A percentile compares a stretch with the other conserved stretches of the same genome.
Evolutionary conservation across 2,329 filamentous ascomycete species (phyloP).

Genomic region (Lachnellula occidentalis): DNA sequence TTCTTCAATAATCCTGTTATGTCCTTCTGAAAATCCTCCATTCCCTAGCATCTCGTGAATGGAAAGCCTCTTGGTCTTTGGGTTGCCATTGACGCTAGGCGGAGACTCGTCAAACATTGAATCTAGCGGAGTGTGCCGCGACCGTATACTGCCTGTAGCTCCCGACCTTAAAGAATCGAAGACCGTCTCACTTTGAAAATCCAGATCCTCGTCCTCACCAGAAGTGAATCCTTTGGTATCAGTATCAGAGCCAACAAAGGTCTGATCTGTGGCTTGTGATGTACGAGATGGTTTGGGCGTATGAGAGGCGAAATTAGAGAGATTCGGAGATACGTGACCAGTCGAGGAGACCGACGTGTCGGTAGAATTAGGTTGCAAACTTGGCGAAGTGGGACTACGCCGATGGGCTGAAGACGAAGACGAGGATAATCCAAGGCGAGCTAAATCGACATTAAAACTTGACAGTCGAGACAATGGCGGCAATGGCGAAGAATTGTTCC

Average conservation of each 20-base stretch:
- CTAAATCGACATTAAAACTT: constrained; percentile 49
- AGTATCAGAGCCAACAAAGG: constrained; percentile 64
- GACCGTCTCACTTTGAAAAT: constrained; percentile 70
- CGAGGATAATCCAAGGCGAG: constrained; percentile 41
- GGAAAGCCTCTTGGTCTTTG: constrained; percentile 27
- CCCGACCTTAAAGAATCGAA: constrained; percentile 72
- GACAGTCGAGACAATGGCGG: constrained; percentile 50
- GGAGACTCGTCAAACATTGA: constrained; percentile 79
- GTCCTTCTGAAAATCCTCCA: constrained; percentile 48
- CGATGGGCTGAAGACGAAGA: constrained; percentile 30
- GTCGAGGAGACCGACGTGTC: constrained; percentile 37
- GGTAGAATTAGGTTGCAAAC: constrained; percentile 25
- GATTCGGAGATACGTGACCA: constrained; percentile 38
- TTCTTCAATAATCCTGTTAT: constrained; percentile 56
- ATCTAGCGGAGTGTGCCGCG: constrained; percentile 66
- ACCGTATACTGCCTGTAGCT: constrained; percentile 60
- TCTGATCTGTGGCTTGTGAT: constrained; percentile 36
- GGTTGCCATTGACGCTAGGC: constrained; percentile 47
- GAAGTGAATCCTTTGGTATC: constrained; percentile 60
- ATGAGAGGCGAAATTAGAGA: constrained; percentile 17
- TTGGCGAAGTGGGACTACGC: constrained; percentile 24
- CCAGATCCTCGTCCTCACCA: constrained; percentile 71
- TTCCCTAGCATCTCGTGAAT: constrained; percentile 29
- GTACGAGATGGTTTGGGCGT: constrained; percentile 18
- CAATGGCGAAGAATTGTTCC: constrained; percentile 50